These are phyloP conservation scores for Fraxinus excelsior DNA, from an alignment of 257 asterid genomes.

Conservation along the genomic window DNA sequence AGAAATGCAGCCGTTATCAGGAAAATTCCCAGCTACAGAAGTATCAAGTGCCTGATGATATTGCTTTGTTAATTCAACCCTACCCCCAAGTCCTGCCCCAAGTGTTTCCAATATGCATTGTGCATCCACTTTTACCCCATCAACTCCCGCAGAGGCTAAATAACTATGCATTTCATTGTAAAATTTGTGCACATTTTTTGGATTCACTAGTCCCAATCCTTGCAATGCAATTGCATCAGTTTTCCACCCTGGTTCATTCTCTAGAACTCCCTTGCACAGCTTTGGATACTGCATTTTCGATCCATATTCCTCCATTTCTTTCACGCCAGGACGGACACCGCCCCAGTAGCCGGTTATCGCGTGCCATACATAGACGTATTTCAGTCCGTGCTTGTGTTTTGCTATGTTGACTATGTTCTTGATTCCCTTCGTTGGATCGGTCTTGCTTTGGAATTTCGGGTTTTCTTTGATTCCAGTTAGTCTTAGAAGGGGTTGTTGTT, in stretches of 20 bases:
- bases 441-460: conserved; percentile 58
- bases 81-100: conserved; percentile 80
- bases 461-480: conserved; percentile 83
- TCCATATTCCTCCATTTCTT: conserved; percentile 63
- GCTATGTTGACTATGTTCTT: conserved; percentile 70
- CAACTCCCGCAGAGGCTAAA: conserved; percentile 76
- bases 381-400: conserved; percentile 67
- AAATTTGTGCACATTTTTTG: conserved; percentile 66
- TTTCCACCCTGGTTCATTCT: conserved; percentile 76
- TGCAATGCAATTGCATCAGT: conserved; percentile 66
- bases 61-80: conserved; percentile 76
- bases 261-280: conserved; percentile 64
- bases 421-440: conserved; percentile 59
- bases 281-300: conserved; percentile 67
- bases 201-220: conserved; percentile 83
- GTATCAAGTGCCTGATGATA: conserved; percentile 91
- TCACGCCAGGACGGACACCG: conserved; percentile 73
- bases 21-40: conserved; percentile 70
- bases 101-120: conserved; percentile 88
- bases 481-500: conserved; percentile 45
- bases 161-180: conserved; percentile 80
- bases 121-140: conserved; percentile 84
- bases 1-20: conserved; percentile 82
- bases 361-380: conserved; percentile 85
- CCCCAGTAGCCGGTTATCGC: conserved; percentile 94